Conservation (phyloP, 2,329 filamentous ascomycete genomes). For the Neocucurbitaria cava region DNA sequence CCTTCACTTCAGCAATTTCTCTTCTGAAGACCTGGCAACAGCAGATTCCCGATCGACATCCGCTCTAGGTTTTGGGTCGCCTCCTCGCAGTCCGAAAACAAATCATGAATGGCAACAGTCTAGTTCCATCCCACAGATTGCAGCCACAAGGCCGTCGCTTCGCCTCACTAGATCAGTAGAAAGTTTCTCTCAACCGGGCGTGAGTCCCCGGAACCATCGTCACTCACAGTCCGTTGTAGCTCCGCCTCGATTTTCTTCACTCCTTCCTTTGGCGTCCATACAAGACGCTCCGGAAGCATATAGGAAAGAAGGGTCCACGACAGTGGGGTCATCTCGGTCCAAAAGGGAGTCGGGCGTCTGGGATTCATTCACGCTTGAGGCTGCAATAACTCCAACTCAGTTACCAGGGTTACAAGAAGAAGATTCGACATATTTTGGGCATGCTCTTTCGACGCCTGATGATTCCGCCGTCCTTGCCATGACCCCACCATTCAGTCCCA, state of each 20-base stretch:
- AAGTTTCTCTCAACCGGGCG: constrained; percentile 63
- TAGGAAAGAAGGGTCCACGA: not conserved
- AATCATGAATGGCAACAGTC: constrained; percentile 17
- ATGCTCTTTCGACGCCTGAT: constrained; percentile 54
- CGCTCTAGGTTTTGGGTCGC: constrained; percentile 23
- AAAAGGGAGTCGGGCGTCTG: constrained; percentile 45
- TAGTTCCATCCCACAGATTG: constrained; percentile 14
- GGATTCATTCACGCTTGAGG: constrained; percentile 35
- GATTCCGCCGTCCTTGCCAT: constrained; percentile 49
- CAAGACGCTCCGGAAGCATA: constrained; percentile 28
- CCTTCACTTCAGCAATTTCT: constrained; percentile 44
- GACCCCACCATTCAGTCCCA: constrained; percentile 51
- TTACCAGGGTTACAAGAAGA: constrained; percentile 40
- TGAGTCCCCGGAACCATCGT: constrained; percentile 49
- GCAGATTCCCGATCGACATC: constrained; percentile 26
- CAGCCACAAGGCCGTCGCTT: constrained; percentile 24
- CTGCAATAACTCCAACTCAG: constrained; percentile 20
- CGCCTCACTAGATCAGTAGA: constrained; percentile 52
- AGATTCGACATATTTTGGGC: constrained; percentile 40
- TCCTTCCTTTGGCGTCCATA: constrained; percentile 25
- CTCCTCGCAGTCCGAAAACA: constrained; percentile 31
- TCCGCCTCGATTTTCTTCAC: constrained; percentile 50
- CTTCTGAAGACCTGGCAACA: constrained; percentile 29
- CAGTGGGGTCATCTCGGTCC: constrained; percentile 14
- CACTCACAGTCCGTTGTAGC: constrained; percentile 50